Percentiles rank a stretch among this genome's conserved stretches.
Conservation (phyloP, 306 rosid species). For the Calophaca sinica region DNA sequence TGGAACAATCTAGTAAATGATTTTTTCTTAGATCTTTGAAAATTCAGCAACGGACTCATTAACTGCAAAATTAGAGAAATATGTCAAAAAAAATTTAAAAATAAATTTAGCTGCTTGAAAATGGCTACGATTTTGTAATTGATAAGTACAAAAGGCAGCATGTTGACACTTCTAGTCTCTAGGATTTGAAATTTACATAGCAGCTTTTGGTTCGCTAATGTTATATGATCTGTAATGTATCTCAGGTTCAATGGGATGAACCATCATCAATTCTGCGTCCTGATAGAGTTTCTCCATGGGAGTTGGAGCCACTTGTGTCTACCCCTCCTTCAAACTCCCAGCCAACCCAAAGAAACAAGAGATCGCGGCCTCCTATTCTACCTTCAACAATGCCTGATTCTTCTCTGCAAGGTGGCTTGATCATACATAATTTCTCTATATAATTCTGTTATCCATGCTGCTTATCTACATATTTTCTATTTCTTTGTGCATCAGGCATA, state of each 20-base stretch:
- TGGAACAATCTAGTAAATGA: conserved; percentile 26
- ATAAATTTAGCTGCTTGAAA: conserved; percentile 28
- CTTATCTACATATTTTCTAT: conserved; percentile 31
- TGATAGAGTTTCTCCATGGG: conserved; percentile 97
- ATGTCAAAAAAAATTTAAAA: conserved; percentile 5
- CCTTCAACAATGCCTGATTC: conserved; percentile 72
- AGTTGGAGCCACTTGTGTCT: conserved; percentile 91
- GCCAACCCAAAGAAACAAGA: conserved; percentile 83
- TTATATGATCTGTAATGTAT: conserved; percentile 2
- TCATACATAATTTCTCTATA: conserved; percentile 32
- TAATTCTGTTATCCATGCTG: conserved; percentile 16
- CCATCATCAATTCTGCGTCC: conserved; percentile 93
- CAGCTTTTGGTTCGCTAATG: conserved; percentile 35
- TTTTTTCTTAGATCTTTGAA: conserved; percentile 34
- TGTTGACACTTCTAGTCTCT: conserved; percentile 11
- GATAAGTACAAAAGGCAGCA: conserved; percentile 26
- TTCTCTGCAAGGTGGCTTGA: conserved; percentile 63
- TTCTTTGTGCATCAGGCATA: conserved; percentile 58
- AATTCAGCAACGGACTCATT: not conserved
- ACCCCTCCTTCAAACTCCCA: conserved; percentile 70
- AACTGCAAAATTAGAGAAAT: conserved; percentile 12
- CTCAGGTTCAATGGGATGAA: conserved; percentile 99
- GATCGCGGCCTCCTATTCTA: conserved; percentile 78
- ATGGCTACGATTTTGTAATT: conserved; percentile 1
- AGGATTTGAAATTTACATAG: conserved; percentile 13